Evolutionary conservation across 768 basidiomycete species (phyloP), one percentile per base, ranked within the genome.

Genomic region (Termitomyces sp.): DNA sequence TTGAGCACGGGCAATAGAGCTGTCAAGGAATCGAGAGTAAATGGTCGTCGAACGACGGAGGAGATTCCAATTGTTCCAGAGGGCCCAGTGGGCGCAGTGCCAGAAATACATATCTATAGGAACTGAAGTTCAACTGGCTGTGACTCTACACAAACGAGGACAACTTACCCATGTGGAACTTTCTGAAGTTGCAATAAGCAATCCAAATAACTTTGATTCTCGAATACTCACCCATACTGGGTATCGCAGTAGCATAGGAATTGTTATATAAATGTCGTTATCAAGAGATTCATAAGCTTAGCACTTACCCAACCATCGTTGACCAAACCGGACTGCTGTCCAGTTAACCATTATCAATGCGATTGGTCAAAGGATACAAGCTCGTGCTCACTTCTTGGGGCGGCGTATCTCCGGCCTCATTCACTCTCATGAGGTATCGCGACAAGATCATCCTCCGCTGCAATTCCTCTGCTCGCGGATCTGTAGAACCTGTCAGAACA

Each of bases 21-120:
- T 71, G 12, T 66, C 57, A 23, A 84, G 75, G 66, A 83, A 83
- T 3, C 75, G 73, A 7, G 70, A 61, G 64, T 83, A 84, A 9
- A 80, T 69, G 42, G 62, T 58, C 49, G 67, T 71, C 0, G 79
- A 76, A 48, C 77, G 75, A 19, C 69, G 59, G n/a, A 83, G 75
- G 41, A 84, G 67, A 57, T 81, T 77, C 79, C 78, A 81, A 66
- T 83, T 80, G 60, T 77, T 77, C 82, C 82, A 85, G 6, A 83
- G 73, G 1, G 78, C 80, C 81, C 81, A 84, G 62, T 85, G 82
- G 6, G 72, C 73, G 54, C 71, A 68, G 61, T 85, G 83, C 83
- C 81, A 83, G 66, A 80, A 83, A 62, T 75, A 79, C 80, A 80
- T 78, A 61, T 84, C 73, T 70, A 49, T 10, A 35, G 33, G 35